phyloP scores from a whole-genome alignment of 2,329 filamentous ascomycete genomes.

The Aspergillus sojae region DNA sequence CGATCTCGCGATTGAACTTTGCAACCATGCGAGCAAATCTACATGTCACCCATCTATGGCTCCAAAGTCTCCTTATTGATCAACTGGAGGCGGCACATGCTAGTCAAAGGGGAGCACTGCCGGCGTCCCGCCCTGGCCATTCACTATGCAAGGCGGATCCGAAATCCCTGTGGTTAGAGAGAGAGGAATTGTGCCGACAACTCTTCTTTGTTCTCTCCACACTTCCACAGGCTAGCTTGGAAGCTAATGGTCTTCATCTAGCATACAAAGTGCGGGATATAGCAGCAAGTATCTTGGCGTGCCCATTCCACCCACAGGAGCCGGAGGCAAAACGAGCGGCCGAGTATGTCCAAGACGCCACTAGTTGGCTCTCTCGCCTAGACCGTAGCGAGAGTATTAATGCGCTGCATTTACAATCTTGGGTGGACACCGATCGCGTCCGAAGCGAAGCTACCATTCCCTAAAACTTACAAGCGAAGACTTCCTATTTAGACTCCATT shows the following conservation, averaged over 20 bases:
- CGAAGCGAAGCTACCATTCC: too few relatives aligned
- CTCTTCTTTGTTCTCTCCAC: conserved; percentile 39
- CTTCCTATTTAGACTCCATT: too few relatives aligned
- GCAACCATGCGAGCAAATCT: conserved; percentile 31
- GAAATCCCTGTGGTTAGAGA: conserved; percentile 30
- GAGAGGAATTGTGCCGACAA: conserved; percentile 42
- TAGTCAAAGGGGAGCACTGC: background rate
- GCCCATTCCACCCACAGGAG: conserved; percentile 28
- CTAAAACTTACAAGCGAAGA: too few relatives aligned
- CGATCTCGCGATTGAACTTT: too few relatives aligned
- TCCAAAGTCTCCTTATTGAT: conserved; percentile 40
- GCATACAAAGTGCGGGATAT: conserved; percentile 43
- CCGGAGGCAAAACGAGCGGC: conserved; percentile 19
- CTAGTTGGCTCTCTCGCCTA: conserved; percentile 16
- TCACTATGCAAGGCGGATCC: background rate
- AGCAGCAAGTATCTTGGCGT: conserved; percentile 37
- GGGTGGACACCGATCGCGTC: too few relatives aligned
- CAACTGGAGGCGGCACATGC: conserved; percentile 31
- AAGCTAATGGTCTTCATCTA: conserved; percentile 40
- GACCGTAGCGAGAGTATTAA: conserved; percentile 19
- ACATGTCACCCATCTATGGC: conserved; percentile 43
- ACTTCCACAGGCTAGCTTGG: conserved; percentile 34
- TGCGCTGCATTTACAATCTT: conserved; percentile 13
- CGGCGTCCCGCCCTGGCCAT: too few relatives aligned
- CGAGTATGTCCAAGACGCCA: conserved; percentile 17